Evolutionary conservation across 2,329 filamentous ascomycete genomes (phyloP).

Genomic region (Arthrobotrys sinensis): DNA sequence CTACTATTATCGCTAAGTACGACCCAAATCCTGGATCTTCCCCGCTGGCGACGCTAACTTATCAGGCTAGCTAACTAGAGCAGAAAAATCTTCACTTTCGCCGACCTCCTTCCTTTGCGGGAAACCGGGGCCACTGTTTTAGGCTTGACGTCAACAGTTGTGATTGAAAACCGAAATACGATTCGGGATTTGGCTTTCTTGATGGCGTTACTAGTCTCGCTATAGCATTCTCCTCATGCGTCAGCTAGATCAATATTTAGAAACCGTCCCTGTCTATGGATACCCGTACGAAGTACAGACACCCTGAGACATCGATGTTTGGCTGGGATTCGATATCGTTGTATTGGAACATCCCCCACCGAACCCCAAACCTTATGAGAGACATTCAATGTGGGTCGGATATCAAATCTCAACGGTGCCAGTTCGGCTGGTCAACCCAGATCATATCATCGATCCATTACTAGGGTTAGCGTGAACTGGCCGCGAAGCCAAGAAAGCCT

Average conservation of each 20-base stretch:
- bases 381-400: constrained; percentile 20
- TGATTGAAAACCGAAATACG: constrained; percentile 40
- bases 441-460: constrained; percentile 6
- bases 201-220: constrained; percentile 32
- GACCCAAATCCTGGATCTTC: constrained; percentile 26
- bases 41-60: not conserved
- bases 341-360: not conserved
- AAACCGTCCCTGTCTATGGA: constrained; percentile 30
- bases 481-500: constrained; percentile 20
- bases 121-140: constrained; percentile 34
- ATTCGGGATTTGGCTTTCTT: constrained; percentile 17
- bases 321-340: not conserved
- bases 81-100: constrained; percentile 54
- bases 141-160: constrained; percentile 36
- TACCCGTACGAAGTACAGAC: not conserved
- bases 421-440: constrained; percentile 24
- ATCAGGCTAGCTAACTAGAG: constrained; percentile 2
- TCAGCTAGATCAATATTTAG: constrained; percentile 38
- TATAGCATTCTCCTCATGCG: constrained; percentile 38
- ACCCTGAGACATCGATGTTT: not conserved
- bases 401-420: constrained; percentile 26
- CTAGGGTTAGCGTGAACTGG: constrained; percentile 12
- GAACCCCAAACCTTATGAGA: not conserved
- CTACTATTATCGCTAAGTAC: constrained; percentile 22
- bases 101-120: constrained; percentile 57